Conservation (phyloP, 2,329 filamentous ascomycete genomes). For the Colletotrichum agaves region DNA sequence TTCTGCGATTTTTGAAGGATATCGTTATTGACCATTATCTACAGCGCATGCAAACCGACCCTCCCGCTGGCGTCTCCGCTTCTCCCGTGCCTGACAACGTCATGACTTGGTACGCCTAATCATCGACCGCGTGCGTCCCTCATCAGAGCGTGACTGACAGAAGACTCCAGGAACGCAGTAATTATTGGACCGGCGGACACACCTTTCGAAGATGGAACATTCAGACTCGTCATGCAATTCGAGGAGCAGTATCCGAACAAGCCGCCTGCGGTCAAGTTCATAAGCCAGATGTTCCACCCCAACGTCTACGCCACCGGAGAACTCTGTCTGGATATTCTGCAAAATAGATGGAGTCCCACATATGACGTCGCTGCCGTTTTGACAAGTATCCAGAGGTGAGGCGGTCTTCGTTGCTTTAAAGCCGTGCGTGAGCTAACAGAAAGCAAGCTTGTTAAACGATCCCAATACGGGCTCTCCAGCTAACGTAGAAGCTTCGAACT, state of each 20-base stretch:
- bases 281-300: slow-evolving; percentile 98
- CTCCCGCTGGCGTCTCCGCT: slow-evolving; percentile 94
- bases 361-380: slow-evolving; percentile 98
- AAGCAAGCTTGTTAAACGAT: slow-evolving; percentile 86
- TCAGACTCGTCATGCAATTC: slow-evolving; percentile 98
- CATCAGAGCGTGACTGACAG: slow-evolving; percentile 6
- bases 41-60: slow-evolving; percentile 99
- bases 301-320: slow-evolving; percentile 98
- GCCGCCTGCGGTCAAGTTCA: slow-evolving; percentile 96
- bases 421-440: slow-evolving; percentile 2
- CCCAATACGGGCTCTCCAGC: slow-evolving; percentile 98
- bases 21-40: slow-evolving; percentile 26
- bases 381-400: slow-evolving; percentile 95
- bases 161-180: slow-evolving; percentile 84
- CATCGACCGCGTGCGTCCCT: not conserved
- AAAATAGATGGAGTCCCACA: slow-evolving; percentile 98
- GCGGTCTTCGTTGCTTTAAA: not conserved
- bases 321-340: slow-evolving; percentile 94
- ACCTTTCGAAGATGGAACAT: slow-evolving; percentile 97
- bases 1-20: not conserved
- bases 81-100: slow-evolving; percentile 97
- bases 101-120: slow-evolving; percentile 83
- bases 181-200: slow-evolving; percentile 98
- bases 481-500: slow-evolving; percentile 96
- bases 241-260: slow-evolving; percentile 99